Conservation (phyloP, 768 basidiomycete species). For the Rhodocollybia butyracea region DNA sequence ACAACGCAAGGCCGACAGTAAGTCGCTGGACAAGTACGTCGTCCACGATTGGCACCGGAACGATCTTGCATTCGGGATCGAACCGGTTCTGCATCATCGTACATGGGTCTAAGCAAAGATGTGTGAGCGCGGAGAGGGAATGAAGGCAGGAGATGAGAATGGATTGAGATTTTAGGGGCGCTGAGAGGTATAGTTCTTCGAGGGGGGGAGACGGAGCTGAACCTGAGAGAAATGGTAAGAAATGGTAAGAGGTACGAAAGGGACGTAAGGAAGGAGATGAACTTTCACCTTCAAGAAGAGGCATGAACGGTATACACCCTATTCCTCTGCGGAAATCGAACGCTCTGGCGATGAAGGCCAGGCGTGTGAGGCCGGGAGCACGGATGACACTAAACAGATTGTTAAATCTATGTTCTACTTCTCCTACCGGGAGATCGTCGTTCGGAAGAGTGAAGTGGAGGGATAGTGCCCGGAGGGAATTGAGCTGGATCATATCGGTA, state of each 20-base stretch:
- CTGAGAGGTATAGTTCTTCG: not conserved
- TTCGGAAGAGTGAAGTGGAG: not conserved
- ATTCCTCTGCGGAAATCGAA: not conserved
- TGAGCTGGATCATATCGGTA: not conserved
- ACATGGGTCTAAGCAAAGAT: not conserved
- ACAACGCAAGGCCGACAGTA: too few species aligned
- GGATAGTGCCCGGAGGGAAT: slow-evolving; percentile 1
- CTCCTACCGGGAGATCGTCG: not conserved
- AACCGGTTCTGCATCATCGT: not conserved
- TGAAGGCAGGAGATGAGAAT: not conserved
- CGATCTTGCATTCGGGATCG: not conserved
- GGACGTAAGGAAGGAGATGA: too few species aligned
- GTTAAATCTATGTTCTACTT: not conserved
- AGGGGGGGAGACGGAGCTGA: too few species aligned
- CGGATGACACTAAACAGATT: slow-evolving; percentile 4
- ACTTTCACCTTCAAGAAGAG: not conserved
- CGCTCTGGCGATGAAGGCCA: not conserved
- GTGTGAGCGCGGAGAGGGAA: not conserved
- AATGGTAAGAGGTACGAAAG: too few species aligned
- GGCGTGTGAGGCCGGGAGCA: not conserved
- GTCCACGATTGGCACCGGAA: not conserved
- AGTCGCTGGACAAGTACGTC: not conserved
- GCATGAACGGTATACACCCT: slow-evolving; percentile 1
- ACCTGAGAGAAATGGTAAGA: too few species aligned
- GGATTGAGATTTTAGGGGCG: not conserved